Evolutionary conservation across 2,329 filamentous ascomycete genomes (phyloP).

Genomic region (Aspergillus carbonarius): DNA sequence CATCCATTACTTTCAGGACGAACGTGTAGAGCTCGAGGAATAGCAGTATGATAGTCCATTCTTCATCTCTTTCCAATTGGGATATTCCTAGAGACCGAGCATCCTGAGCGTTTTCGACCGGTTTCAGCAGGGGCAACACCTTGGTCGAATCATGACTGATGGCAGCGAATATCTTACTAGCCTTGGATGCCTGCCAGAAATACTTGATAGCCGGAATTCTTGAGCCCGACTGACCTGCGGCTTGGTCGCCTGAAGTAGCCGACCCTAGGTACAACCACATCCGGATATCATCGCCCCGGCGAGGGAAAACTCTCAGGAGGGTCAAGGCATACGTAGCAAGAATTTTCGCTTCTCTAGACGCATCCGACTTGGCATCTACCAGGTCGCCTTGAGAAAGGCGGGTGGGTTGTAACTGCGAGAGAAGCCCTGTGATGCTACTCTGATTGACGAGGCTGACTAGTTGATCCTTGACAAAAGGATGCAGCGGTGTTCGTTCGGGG

Average conservation of each 20-base stretch:
- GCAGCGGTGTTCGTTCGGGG: slow-evolving; percentile 34
- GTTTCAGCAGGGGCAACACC: slow-evolving; percentile 58
- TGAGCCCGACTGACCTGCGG: slow-evolving; percentile 28
- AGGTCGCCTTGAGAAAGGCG: slow-evolving; percentile 22
- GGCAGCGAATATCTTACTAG: slow-evolving; percentile 57
- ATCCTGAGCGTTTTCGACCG: slow-evolving; percentile 44
- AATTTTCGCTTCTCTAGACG: slow-evolving; percentile 64
- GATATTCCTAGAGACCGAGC: slow-evolving; percentile 20
- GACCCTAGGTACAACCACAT: slow-evolving; percentile 89
- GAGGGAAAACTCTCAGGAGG: slow-evolving; percentile 79
- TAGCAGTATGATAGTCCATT: slow-evolving; percentile 86
- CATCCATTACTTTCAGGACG: slow-evolving; percentile 86
- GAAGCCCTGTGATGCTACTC: slow-evolving; percentile 66
- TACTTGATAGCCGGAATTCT: slow-evolving; percentile 71
- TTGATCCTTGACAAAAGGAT: slow-evolving; percentile 62
- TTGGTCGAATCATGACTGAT: slow-evolving; percentile 59
- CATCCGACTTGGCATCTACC: slow-evolving; percentile 31
- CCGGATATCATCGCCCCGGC: slow-evolving; percentile 79
- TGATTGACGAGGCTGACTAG: slow-evolving; percentile 72
- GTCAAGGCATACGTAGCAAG: slow-evolving; percentile 85
- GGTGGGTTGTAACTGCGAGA: slow-evolving; percentile 46
- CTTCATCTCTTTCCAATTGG: slow-evolving; percentile 54
- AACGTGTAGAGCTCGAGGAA: slow-evolving; percentile 96
- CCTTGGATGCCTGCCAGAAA: slow-evolving; percentile 71
- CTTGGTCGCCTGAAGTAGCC: slow-evolving; percentile 44